phyloP scores from a whole-genome alignment of 164 flowering plant species.

The Echeveria elegans region DNA sequence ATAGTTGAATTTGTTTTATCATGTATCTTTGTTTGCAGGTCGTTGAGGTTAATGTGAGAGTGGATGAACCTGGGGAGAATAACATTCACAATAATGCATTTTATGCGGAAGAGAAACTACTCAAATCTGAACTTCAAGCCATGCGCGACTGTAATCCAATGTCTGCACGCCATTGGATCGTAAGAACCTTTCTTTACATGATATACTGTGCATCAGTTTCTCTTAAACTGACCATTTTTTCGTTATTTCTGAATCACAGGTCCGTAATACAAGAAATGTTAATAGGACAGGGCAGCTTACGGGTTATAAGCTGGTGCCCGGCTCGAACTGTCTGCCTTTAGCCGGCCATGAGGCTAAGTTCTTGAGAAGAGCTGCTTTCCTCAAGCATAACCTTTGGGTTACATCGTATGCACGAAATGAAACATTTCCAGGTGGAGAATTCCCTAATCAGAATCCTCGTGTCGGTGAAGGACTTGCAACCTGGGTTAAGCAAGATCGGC shows the following conservation, averaged over 20 bases:
- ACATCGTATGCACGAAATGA: slow-evolving; percentile 66
- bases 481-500: slow-evolving; percentile 75
- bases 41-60: slow-evolving; percentile 78
- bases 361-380: slow-evolving; percentile 78
- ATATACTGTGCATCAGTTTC: background rate
- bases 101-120: slow-evolving; percentile 80
- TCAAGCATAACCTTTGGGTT: slow-evolving; percentile 96
- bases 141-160: slow-evolving; percentile 86
- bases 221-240: background rate
- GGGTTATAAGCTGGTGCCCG: slow-evolving; percentile 83
- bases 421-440: slow-evolving; percentile 89
- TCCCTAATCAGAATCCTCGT: slow-evolving; percentile 96
- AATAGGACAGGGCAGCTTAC: slow-evolving; percentile 87
- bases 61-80: slow-evolving; percentile 80
- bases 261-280: slow-evolving; percentile 87
- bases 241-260: slow-evolving; percentile 26
- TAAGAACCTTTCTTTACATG: slow-evolving; percentile 22
- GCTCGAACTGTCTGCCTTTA: slow-evolving; percentile 83
- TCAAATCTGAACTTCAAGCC: slow-evolving; percentile 72
- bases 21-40: slow-evolving; percentile 33
- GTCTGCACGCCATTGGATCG: slow-evolving; percentile 96
- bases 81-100: slow-evolving; percentile 91
- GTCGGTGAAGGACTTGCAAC: slow-evolving; percentile 81
- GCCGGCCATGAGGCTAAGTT: slow-evolving; percentile 87
- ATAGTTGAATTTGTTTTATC: background rate